phyloP scores from a whole-genome alignment of 176 grass and related monocot species.

The Cenchrus purpureus region DNA sequence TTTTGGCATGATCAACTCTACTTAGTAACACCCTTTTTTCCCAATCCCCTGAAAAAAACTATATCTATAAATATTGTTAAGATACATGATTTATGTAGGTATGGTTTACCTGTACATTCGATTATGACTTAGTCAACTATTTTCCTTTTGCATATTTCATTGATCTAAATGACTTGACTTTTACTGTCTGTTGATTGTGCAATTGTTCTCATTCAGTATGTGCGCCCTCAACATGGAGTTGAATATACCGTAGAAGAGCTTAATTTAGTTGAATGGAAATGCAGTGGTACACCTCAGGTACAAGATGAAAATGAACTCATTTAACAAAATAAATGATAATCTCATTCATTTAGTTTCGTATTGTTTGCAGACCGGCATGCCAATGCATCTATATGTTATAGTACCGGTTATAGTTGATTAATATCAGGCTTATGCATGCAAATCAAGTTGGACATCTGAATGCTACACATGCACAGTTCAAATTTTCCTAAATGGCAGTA shows the following conservation, averaged over 20 bases:
- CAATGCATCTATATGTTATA: no score
- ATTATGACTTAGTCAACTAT: not conserved
- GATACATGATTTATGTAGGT: not conserved
- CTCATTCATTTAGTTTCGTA: not conserved
- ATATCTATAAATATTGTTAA: no score
- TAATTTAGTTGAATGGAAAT: slow-evolving; percentile 75
- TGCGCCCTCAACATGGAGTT: slow-evolving; percentile 60
- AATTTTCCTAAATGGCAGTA: no score
- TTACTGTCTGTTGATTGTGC: no score
- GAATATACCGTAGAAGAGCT: slow-evolving; percentile 69
- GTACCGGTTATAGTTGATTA: no score
- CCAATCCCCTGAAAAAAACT: no score
- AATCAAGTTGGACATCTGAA: no score
- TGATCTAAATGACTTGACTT: not conserved
- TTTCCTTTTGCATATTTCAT: not conserved
- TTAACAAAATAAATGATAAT: not conserved
- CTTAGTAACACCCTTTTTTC: no score
- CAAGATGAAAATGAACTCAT: slow-evolving; percentile 26
- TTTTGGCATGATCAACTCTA: no score
- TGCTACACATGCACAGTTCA: no score
- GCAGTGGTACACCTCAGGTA: slow-evolving; percentile 75
- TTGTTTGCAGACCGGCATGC: no score
- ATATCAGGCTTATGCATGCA: no score
- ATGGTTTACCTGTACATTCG: not conserved
- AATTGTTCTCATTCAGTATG: slow-evolving; percentile 35